Conservation (phyloP, 148 eudicot species). For the Rhododendron molle region DNA sequence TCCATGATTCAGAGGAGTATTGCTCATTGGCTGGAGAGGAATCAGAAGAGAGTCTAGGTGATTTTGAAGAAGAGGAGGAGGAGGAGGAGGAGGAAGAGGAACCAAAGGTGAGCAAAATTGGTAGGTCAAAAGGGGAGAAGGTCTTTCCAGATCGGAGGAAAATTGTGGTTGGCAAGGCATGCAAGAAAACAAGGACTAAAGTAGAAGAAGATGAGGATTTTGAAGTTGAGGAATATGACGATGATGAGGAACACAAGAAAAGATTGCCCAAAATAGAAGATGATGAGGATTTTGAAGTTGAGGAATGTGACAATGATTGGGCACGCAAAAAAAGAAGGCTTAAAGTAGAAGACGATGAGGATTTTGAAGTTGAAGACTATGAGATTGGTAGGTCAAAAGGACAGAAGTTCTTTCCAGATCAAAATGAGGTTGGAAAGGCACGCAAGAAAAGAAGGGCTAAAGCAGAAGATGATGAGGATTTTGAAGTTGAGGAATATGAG, state of each 20-base stretch:
- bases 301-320: slow-evolving; percentile 9
- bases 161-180: slow-evolving; percentile 23
- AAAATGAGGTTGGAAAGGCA: slow-evolving; percentile 23
- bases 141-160: slow-evolving; percentile 18
- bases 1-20: slow-evolving; percentile 68
- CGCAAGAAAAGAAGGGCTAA: slow-evolving; percentile 41
- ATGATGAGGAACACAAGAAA: slow-evolving; percentile 6
- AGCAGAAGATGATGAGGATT: slow-evolving; percentile 53
- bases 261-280: slow-evolving; percentile 16
- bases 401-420: slow-evolving; percentile 19
- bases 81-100: slow-evolving; percentile 17
- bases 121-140: slow-evolving; percentile 31
- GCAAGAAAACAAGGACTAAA: slow-evolving; percentile 38
- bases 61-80: slow-evolving; percentile 38
- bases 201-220: slow-evolving; percentile 45
- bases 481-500: slow-evolving; percentile 25
- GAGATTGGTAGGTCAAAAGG: slow-evolving; percentile 28
- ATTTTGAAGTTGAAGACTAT: slow-evolving; percentile 34
- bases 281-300: slow-evolving; percentile 40
- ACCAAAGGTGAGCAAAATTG: slow-evolving; percentile 32
- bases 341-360: slow-evolving; percentile 38
- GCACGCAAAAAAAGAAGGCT: slow-evolving; percentile 1
- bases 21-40: slow-evolving; percentile 64
- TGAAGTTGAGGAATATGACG: slow-evolving; percentile 16
- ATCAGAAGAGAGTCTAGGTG: slow-evolving; percentile 54